Conservation (phyloP, 148 eudicot genomes). For the Rhododendron griersonianum region DNA sequence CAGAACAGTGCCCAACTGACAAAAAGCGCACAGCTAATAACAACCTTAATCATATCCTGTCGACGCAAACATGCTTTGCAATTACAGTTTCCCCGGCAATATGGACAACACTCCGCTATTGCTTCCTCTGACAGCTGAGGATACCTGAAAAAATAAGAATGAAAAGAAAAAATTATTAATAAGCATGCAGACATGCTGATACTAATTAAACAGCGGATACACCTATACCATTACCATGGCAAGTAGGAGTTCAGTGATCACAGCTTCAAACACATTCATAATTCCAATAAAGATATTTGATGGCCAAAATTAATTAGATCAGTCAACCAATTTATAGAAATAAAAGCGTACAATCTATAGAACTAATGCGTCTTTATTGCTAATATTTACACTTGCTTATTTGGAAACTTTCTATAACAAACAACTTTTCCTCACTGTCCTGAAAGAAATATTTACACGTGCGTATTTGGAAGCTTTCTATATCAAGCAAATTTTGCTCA, state of each 20-base stretch:
- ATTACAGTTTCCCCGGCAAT: conserved; percentile 55
- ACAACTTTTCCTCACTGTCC: neutral
- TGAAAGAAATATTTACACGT: neutral
- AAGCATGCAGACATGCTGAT: neutral
- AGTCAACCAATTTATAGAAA: neutral
- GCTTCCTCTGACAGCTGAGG: conserved; percentile 49
- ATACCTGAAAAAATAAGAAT: conserved; percentile 34
- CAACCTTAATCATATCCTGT: conserved; percentile 24
- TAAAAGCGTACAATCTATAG: neutral
- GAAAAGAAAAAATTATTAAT: neutral
- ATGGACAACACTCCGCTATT: conserved; percentile 50
- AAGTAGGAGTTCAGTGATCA: neutral
- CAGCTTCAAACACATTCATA: neutral
- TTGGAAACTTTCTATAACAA: neutral
- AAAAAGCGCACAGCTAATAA: conserved; percentile 3
- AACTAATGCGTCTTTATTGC: neutral
- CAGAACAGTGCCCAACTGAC: neutral
- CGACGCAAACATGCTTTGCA: conserved; percentile 59
- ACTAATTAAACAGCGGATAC: too few relatives aligned
- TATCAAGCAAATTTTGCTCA: too few relatives aligned
- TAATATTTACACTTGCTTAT: neutral
- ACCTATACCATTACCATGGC: neutral
- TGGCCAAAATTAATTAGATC: neutral
- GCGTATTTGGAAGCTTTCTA: too few relatives aligned
- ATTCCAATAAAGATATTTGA: neutral